Conservation (phyloP, 1,139 yeast species). For the Ogataea hybrid region DNA sequence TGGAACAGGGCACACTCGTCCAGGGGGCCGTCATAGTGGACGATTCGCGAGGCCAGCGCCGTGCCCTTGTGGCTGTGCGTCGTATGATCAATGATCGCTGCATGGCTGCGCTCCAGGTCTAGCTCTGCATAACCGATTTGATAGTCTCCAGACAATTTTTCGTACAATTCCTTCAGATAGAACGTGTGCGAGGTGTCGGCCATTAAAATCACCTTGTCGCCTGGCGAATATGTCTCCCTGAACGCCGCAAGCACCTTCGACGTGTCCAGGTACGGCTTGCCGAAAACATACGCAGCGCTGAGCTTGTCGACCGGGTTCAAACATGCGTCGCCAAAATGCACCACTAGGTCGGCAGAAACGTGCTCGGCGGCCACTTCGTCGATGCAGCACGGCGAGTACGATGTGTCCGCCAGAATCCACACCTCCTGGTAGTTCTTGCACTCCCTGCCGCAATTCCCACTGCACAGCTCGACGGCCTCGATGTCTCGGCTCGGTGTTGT, state of each 20-base stretch:
- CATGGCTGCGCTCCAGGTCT: too few relatives aligned
- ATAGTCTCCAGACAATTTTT: too few relatives aligned
- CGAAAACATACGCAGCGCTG: constrained; percentile 77
- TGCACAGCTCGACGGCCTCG: constrained; percentile 20
- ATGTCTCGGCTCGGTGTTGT: constrained; percentile 17
- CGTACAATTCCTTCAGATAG: too few relatives aligned
- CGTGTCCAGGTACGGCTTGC: constrained; percentile 54
- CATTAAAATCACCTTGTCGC: too few relatives aligned
- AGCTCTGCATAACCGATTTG: too few relatives aligned
- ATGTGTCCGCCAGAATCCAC: constrained; percentile 90
- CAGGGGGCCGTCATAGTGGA: too few relatives aligned
- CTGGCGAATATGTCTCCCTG: constrained; percentile 37
- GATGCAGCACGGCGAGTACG: constrained; percentile 92
- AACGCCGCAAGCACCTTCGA: constrained; percentile 38
- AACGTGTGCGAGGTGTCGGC: too few relatives aligned
- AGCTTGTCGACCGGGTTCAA: constrained; percentile 70
- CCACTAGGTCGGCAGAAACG: constrained; percentile 77
- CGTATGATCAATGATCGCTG: too few relatives aligned
- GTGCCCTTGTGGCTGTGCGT: too few relatives aligned
- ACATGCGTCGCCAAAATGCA: constrained; percentile 96
- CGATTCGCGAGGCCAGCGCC: too few relatives aligned
- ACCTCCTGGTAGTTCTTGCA: constrained; percentile 36
- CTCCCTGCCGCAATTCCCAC: constrained; percentile 27
- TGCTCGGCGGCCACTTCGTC: constrained; percentile 98
- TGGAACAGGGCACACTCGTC: too few relatives aligned